A percentile compares a stretch with the other conserved stretches of the same genome.
phyloP scores from a whole-genome alignment of 495 filamentous ascomycete species.

The Gamarada debralockiae region DNA sequence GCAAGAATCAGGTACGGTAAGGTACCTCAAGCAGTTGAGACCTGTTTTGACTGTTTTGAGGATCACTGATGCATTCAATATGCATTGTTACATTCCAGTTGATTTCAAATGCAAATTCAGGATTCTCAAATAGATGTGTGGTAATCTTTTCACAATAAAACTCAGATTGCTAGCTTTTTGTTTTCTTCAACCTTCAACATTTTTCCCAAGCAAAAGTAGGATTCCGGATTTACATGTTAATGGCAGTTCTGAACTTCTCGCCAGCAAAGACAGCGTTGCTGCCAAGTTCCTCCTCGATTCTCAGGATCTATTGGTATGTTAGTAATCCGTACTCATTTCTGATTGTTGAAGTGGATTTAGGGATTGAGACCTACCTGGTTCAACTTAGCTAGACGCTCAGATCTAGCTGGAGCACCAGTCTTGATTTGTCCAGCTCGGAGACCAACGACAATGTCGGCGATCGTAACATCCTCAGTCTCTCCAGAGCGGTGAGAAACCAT shows the following conservation, averaged over 20 bases:
- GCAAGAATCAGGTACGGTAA: too few species aligned
- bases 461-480: constrained; percentile 99
- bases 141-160: too few species aligned
- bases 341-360: too few species aligned
- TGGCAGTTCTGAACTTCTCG: constrained; percentile 80
- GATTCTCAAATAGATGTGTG: constrained; percentile 11
- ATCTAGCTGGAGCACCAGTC: constrained; percentile 93
- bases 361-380: constrained; percentile 61
- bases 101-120: too few species aligned
- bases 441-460: constrained; percentile 95
- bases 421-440: constrained; percentile 97
- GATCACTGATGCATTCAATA: too few species aligned
- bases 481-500: constrained; percentile 97
- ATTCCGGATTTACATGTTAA: constrained; percentile 65
- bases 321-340: too few species aligned
- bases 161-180: not conserved
- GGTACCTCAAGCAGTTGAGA: too few species aligned
- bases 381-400: constrained; percentile 98
- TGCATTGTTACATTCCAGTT: too few species aligned
- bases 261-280: constrained; percentile 88
- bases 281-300: constrained; percentile 99
- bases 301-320: constrained; percentile 66
- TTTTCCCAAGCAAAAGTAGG: not conserved
- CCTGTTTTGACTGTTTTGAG: too few species aligned
- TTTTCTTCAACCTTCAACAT: not conserved